phyloP scores from a whole-genome alignment of 495 filamentous ascomycete species.

The Aspergillus cristatus region DNA sequence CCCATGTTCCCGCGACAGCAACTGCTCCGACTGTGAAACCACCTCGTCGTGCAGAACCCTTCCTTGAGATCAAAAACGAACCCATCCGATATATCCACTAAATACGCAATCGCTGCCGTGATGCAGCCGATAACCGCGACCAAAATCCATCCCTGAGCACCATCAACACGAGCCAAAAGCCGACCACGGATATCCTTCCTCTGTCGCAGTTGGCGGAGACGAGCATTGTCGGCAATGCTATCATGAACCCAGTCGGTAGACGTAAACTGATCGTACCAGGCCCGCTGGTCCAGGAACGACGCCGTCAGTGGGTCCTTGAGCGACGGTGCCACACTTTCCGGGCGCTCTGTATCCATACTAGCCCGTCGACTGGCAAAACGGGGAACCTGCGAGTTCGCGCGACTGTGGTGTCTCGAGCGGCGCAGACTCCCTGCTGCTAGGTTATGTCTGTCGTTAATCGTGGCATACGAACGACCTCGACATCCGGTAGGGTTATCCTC shows the following conservation, averaged over 20 bases:
- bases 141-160: slow-evolving; percentile 89
- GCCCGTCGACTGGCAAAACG: slow-evolving; percentile 42
- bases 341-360: slow-evolving; percentile 22
- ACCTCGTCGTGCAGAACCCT: slow-evolving; percentile 68
- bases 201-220: slow-evolving; percentile 70
- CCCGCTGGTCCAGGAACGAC: slow-evolving; percentile 67
- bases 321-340: slow-evolving; percentile 40
- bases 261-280: slow-evolving; percentile 99
- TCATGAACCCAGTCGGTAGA: slow-evolving; percentile 99
- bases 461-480: slow-evolving; percentile 35
- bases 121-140: slow-evolving; percentile 85
- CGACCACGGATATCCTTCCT: slow-evolving; percentile 80
- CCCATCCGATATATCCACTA: slow-evolving; percentile 78
- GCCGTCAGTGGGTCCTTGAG: slow-evolving; percentile 46
- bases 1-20: slow-evolving; percentile 61
- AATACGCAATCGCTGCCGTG: slow-evolving; percentile 78
- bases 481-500: slow-evolving; percentile 10
- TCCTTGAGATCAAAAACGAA: slow-evolving; percentile 83
- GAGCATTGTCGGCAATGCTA: slow-evolving; percentile 87
- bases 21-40: slow-evolving; percentile 62
- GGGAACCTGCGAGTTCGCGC: slow-evolving; percentile 51
- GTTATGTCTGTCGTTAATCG: slow-evolving; percentile 21
- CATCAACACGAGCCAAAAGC: slow-evolving; percentile 67
- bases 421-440: slow-evolving; percentile 35
- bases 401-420: slow-evolving; percentile 53